These are phyloP conservation scores for Arthrinium puccinioides DNA, from an alignment of 2,329 filamentous ascomycete species.

Conservation along the genomic window DNA sequence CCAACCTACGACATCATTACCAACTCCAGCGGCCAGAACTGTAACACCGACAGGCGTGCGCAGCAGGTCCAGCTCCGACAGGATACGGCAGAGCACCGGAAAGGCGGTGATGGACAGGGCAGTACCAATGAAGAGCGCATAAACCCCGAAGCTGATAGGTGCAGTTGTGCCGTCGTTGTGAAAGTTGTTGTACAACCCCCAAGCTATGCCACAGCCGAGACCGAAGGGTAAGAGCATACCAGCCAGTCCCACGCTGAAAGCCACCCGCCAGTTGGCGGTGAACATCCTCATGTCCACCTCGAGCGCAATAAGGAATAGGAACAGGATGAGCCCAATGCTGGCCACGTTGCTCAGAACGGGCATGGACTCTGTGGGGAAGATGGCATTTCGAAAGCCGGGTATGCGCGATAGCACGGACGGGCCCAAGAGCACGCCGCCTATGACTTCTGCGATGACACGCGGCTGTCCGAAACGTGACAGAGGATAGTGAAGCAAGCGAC, in stretches of 20 bases:
- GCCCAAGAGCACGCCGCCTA: slow-evolving; percentile 66
- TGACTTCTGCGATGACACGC: slow-evolving; percentile 71
- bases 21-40: slow-evolving; percentile 84
- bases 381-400: slow-evolving; percentile 57
- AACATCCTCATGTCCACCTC: slow-evolving; percentile 67
- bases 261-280: slow-evolving; percentile 62
- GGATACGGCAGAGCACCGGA: slow-evolving; percentile 86
- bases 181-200: slow-evolving; percentile 64
- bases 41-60: slow-evolving; percentile 79
- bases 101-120: slow-evolving; percentile 89
- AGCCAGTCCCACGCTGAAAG: slow-evolving; percentile 58
- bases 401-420: slow-evolving; percentile 70
- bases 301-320: slow-evolving; percentile 68
- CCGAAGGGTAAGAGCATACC: slow-evolving; percentile 70
- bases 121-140: slow-evolving; percentile 77
- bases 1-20: slow-evolving; percentile 90
- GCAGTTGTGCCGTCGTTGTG: slow-evolving; percentile 19
- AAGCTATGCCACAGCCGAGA: slow-evolving; percentile 62
- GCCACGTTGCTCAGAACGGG: slow-evolving; percentile 61
- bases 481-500: slow-evolving; percentile 64
- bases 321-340: slow-evolving; percentile 65
- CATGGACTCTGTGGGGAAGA: slow-evolving; percentile 61
- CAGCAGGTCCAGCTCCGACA: slow-evolving; percentile 84
- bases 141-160: slow-evolving; percentile 28
- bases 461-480: slow-evolving; percentile 66